A percentile compares a stretch with the other conserved stretches of the same genome.
Conservation (phyloP, 2,329 filamentous ascomycete species). For the Lasiodiplodia gonubiensis region DNA sequence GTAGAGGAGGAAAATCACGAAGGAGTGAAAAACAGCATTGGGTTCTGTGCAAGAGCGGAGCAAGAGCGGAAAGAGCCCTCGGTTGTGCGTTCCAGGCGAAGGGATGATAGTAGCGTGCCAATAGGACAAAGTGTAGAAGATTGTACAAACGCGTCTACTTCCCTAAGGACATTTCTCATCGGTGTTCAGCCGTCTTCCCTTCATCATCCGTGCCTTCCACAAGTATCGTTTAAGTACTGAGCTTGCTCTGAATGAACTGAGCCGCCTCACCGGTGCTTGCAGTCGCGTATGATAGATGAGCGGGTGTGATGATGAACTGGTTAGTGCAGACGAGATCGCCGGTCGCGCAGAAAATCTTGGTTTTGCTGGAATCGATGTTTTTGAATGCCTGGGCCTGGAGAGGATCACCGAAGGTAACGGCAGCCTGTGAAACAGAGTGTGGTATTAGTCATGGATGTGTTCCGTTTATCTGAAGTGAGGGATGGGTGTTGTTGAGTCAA, state of each 20-base stretch:
- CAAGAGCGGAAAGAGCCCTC: background rate
- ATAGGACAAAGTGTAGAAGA: background rate
- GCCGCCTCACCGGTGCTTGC: background rate
- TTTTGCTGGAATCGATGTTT: background rate
- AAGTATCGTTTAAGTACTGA: background rate
- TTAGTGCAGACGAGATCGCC: slow-evolving; percentile 17
- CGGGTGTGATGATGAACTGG: slow-evolving; percentile 18
- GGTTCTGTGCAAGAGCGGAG: background rate
- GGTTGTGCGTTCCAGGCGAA: background rate
- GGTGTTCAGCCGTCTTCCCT: background rate
- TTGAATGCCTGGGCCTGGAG: slow-evolving; percentile 38
- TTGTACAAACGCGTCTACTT: background rate
- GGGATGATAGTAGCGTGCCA: background rate
- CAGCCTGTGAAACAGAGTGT: slow-evolving; percentile 31
- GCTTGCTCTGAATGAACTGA: slow-evolving; percentile 2
- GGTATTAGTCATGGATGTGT: background rate
- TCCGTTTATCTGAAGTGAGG: too few relatives aligned
- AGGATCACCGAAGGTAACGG: slow-evolving; percentile 47
- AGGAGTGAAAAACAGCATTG: background rate
- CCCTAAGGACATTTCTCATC: background rate
- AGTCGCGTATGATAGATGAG: slow-evolving; percentile 12
- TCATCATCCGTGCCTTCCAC: background rate
- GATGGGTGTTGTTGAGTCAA: background rate
- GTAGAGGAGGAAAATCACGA: background rate
- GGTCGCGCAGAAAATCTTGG: slow-evolving; percentile 18